phyloP scores from a whole-genome alignment of 208 protist species.

The Acanthamoeba triangularis region DNA sequence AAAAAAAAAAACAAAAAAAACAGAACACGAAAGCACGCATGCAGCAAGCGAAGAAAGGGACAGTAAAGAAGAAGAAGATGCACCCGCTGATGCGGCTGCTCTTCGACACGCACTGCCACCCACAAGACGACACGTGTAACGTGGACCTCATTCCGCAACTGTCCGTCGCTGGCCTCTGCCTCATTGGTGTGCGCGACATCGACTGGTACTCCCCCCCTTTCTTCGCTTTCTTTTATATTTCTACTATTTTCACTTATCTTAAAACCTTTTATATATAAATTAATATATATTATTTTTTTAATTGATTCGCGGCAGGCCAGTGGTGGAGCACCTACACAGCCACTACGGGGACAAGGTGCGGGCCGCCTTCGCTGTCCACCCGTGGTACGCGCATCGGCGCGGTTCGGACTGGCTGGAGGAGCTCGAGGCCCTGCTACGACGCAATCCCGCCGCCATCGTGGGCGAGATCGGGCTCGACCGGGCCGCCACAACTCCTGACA shows the following conservation, averaged over 20 bases:
- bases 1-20: not conserved
- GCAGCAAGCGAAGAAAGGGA: not conserved
- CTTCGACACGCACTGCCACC: constrained; percentile 73
- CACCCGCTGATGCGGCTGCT: not conserved
- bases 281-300: constrained; percentile 11
- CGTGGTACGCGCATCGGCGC: constrained; percentile 62
- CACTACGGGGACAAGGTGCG: not conserved
- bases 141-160: not conserved
- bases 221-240: not conserved
- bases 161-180: constrained; percentile 28
- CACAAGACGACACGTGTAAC: constrained; percentile 28
- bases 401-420: constrained; percentile 43
- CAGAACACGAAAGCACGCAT: not conserved
- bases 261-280: too few species aligned
- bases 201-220: constrained; percentile 1
- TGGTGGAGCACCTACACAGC: constrained; percentile 38
- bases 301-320: not conserved
- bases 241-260: too few species aligned
- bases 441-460: constrained; percentile 57
- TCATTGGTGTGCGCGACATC: constrained; percentile 33
- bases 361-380: constrained; percentile 61
- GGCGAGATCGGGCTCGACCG: constrained; percentile 68
- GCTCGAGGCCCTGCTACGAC: not conserved
- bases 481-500: constrained; percentile 66
- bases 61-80: not conserved